Base-by-base conservation (phyloP, 2,329 filamentous ascomycete genomes). In the Scorias spongiosa region DNA sequence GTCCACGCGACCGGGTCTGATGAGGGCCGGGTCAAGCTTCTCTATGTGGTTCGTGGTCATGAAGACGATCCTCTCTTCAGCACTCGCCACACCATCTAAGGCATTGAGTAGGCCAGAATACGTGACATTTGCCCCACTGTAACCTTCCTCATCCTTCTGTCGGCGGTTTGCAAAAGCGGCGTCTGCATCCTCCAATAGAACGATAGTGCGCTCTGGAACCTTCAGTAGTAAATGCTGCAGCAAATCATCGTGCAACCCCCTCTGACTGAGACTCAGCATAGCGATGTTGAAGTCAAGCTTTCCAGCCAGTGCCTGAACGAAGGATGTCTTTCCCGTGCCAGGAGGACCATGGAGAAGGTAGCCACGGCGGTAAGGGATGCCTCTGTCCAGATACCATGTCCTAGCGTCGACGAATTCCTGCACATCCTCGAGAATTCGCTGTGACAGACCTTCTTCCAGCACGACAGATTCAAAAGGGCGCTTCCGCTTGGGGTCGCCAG, bases 41-140 rank as follows among this genome's bases (percentile, higher is more conserved):
- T 95, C 87, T 32, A 94, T 78, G 57, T 95, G 86, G 57, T 98
- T 98, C 15, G 89, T 93, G 2, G 91, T 98, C 49, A 93, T 70
- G 63, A 98, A 94, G 1, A 93, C 79, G 49, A 98, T 84, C 43
- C 91, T 77, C 66, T 96, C 89, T 60, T 96, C 91, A 10, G 87
- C 85, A 42, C 88, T 93, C 6, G 87, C 87, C n/a, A 96, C 78
- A 1, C 91, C 91, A 50, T 98, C 91, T 11, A 72, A 57, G 2
- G 69, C 69, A 45, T 72, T 72, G 32, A 96, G 68, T 15, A 96
- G 67, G 0, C 89, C 89, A 0, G 89, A 96, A 56, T 95, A 96
- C 0, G 91, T 98, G 18, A 95, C 88, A 14, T 84, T 91, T 2
- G 84, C 81, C 20, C 88, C 88, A 34, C 74, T 76, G 57, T 93